Conservation (phyloP, 257 asterid species). For the Echium plantagineum region DNA sequence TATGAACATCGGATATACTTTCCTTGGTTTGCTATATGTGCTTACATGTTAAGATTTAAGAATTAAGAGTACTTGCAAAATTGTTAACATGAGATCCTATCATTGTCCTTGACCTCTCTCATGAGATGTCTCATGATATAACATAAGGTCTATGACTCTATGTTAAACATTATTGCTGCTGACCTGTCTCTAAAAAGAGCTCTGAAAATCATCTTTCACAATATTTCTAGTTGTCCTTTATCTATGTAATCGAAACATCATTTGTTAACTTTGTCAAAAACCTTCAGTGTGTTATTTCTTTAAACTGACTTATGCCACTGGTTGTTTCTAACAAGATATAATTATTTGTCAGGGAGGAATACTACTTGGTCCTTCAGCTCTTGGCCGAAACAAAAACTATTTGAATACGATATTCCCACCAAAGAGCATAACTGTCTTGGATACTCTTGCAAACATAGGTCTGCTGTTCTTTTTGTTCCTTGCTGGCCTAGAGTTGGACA, state of each 20-base stretch:
- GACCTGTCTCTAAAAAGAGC: too few species aligned
- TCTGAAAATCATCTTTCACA: neutral
- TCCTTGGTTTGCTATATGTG: too few species aligned
- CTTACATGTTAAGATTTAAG: too few species aligned
- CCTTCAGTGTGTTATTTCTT: neutral
- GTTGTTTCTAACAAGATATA: neutral
- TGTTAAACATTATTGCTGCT: too few species aligned
- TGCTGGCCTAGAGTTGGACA: slow-evolving; percentile 27
- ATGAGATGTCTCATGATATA: too few species aligned
- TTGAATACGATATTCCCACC: slow-evolving; percentile 18
- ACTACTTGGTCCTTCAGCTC: slow-evolving; percentile 26
- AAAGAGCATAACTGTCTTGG: slow-evolving; percentile 24
- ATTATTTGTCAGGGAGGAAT: slow-evolving; percentile 23
- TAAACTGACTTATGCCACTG: neutral
- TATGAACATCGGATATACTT: too few species aligned
- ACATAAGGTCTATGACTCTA: too few species aligned
- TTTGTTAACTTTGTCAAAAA: neutral
- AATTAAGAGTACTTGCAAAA: too few species aligned
- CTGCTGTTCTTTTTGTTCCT: slow-evolving; percentile 27
- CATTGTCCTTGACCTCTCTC: too few species aligned
- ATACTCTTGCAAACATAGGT: slow-evolving; percentile 24
- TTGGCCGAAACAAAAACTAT: slow-evolving; percentile 19
- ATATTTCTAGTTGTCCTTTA: neutral
- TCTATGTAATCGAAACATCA: neutral
- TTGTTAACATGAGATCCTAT: too few species aligned